Evolutionary conservation across 768 basidiomycete species (phyloP).

Genomic region (Boletus fagicola): DNA sequence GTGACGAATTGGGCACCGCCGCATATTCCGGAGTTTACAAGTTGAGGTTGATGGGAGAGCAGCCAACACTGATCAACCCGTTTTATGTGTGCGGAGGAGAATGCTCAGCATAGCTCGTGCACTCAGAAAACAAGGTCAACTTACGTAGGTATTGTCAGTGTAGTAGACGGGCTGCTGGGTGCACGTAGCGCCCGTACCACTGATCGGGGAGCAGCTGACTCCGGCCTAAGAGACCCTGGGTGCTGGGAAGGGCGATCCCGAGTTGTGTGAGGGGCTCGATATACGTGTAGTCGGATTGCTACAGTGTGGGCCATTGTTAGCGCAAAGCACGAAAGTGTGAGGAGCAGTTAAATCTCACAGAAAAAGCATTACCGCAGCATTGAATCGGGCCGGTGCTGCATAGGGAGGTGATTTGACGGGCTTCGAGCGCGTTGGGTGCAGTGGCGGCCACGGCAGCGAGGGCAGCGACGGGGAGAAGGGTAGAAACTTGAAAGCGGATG

Average conservation of each 20-base stretch:
- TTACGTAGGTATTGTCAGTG: constrained; percentile 12
- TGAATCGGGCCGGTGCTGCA: too few relatives aligned
- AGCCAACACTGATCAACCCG: constrained; percentile 8
- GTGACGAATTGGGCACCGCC: background rate
- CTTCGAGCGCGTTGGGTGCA: too few relatives aligned
- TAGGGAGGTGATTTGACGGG: too few relatives aligned
- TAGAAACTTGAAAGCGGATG: too few relatives aligned
- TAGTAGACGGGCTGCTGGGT: constrained; percentile 18
- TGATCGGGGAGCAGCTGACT: background rate
- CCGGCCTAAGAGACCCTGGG: constrained; percentile 2
- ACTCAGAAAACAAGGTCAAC: background rate
- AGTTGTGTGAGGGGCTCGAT: background rate
- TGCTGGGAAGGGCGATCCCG: background rate
- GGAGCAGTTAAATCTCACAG: too few relatives aligned
- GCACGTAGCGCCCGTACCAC: constrained; percentile 7
- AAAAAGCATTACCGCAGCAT: too few relatives aligned
- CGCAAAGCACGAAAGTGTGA: too few relatives aligned
- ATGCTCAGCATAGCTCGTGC: background rate
- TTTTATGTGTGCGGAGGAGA: background rate
- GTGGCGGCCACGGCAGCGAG: too few relatives aligned
- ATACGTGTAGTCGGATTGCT: too few relatives aligned
- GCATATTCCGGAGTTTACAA: background rate
- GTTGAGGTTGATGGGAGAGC: constrained; percentile 1
- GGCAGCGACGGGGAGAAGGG: too few relatives aligned
- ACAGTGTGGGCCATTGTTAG: too few relatives aligned